phyloP scores from a whole-genome alignment of 1,284 basidiomycete genomes.

The Leccinum fallax region DNA sequence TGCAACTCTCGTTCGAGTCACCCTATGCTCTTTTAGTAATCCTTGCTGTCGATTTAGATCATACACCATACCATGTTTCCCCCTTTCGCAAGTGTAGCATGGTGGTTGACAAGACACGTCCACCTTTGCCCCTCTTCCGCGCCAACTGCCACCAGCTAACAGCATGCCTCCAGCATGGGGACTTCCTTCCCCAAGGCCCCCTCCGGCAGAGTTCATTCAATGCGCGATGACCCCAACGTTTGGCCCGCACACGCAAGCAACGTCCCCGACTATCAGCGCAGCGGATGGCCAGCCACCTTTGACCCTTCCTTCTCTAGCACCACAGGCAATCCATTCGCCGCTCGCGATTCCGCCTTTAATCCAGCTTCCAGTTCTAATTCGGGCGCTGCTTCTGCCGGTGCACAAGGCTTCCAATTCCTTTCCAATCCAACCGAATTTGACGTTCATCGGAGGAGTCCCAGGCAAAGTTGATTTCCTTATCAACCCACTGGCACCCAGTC shows the following conservation, averaged over 20 bases:
- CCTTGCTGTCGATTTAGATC: slow-evolving; percentile 24
- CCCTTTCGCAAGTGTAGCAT: slow-evolving; percentile 5
- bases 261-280: slow-evolving; percentile 19
- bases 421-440: slow-evolving; percentile 6
- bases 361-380: neutral
- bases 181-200: too few species aligned
- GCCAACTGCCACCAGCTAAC: too few species aligned
- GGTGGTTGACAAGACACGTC: too few species aligned
- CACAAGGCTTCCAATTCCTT: neutral
- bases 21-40: slow-evolving; percentile 37
- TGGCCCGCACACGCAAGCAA: slow-evolving; percentile 18
- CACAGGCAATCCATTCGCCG: neutral
- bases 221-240: too few species aligned
- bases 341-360: slow-evolving; percentile 1
- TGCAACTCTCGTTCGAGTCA: slow-evolving; percentile 26
- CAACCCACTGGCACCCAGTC: neutral
- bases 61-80: slow-evolving; percentile 14
- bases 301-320: slow-evolving; percentile 12
- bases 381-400: neutral
- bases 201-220: too few species aligned
- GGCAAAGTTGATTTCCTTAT: neutral
- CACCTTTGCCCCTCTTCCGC: too few species aligned
- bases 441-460: neutral
- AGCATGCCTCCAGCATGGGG: too few species aligned
- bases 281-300: slow-evolving; percentile 27